Evolutionary conservation across 2,329 filamentous ascomycete genomes (phyloP), one percentile per base, ranked within the genome.

Genomic region (Sclerotinia trifoliorum): DNA sequence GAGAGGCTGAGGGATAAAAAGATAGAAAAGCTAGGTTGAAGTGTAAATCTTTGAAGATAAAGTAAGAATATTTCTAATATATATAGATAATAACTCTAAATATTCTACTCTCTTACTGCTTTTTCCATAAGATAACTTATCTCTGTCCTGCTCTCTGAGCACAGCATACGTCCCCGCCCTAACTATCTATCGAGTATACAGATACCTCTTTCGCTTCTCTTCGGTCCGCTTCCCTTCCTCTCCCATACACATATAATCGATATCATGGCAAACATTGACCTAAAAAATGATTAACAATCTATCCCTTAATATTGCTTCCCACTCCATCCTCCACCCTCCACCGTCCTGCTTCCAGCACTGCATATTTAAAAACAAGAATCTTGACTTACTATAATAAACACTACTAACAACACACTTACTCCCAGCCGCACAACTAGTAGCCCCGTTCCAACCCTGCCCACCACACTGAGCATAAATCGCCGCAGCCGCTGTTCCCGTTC

Each of bases 321-420:
- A 35, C 29, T 44, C 11, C 19, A 19, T 6, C 29, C 2, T 15
- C 35, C 5, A 10, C 13, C 29, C 2, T 15, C 35, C 5, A 42
- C 3, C 19, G n/a, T n/a, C n/a, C n/a, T n/a, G n/a, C 21, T 19
- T 7, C 24, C 24, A 15, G 7, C n/a, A 11, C 6, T 24, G 26
- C 10, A 13, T 1, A 32, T 1, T n/a, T 1, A 21, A 42, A 49
- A n/a, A n/a, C 15, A 39, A 13, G 15, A n/a, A 60, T 35, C n/a
- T 13, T 42, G 1, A 66, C 64, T 66, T 21, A 66, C 64, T 66
- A n/a, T 67, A 67, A 67, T 35, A 72, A 29, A 49, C 49, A 62
- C 73, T 74, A 51, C 68, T 61, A 21, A 51, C 46, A 24, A 65
- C 70, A 67, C 74, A 74, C 29, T 42, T 61, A 26, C 64, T 60